phyloP scores from a whole-genome alignment of 352 stramenopile genomes.

The Pythium volutum region DNA sequence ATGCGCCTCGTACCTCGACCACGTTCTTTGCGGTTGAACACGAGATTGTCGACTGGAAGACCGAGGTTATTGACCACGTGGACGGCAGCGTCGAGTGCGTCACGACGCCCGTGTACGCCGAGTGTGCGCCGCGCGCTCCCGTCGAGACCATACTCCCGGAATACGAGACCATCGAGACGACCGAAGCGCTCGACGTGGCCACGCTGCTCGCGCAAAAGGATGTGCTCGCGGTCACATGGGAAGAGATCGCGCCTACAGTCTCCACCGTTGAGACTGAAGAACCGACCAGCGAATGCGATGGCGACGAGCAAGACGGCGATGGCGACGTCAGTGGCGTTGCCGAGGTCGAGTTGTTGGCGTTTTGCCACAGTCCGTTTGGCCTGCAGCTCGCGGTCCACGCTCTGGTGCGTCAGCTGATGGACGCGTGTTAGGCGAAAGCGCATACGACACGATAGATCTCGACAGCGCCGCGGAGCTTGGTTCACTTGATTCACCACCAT shows the following conservation, averaged over 20 bases:
- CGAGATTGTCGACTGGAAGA: constrained; percentile 3
- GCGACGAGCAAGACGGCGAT: not conserved
- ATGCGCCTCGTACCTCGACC: not conserved
- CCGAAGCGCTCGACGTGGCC: not conserved
- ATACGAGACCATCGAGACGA: not conserved
- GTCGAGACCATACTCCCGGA: not conserved
- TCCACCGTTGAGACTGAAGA: not conserved
- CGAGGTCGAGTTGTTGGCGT: not conserved
- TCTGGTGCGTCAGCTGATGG: not conserved
- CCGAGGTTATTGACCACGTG: not conserved
- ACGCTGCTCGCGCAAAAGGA: not conserved
- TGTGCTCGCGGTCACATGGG: not conserved
- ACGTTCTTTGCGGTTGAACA: not conserved
- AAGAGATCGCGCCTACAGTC: not conserved
- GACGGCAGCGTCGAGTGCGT: not conserved
- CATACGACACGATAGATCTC: not conserved
- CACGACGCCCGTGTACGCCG: not conserved
- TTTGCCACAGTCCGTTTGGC: not conserved
- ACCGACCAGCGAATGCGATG: not conserved
- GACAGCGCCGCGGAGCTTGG: not conserved
- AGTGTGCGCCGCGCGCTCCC: not conserved
- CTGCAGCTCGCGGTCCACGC: not conserved
- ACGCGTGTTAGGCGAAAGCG: not conserved
- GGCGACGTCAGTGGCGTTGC: too few species aligned
- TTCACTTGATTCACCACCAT: not conserved